Evolutionary conservation across 192 early-diverging fungal genomes (phyloP).

Genomic region (Funneliformis geosporum): DNA sequence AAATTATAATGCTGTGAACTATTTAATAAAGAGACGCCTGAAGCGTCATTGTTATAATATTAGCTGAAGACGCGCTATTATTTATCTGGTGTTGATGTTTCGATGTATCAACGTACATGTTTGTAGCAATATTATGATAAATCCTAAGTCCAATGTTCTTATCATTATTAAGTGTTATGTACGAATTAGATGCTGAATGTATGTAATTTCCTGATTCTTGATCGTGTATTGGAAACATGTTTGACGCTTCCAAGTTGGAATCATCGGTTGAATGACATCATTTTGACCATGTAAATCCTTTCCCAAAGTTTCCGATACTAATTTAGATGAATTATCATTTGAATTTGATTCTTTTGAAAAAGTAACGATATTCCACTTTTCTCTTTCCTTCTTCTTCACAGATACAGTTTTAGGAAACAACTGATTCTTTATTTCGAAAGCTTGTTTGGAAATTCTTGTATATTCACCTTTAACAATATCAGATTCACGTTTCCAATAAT

Average conservation of each 20-base stretch:
- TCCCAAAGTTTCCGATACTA: background rate
- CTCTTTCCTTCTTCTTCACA: background rate
- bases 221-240: background rate
- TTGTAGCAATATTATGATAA: background rate
- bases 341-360: background rate
- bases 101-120: background rate
- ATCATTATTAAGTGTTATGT: background rate
- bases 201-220: background rate
- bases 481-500: constrained; percentile 3
- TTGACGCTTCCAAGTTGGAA: background rate
- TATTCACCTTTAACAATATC: constrained; percentile 4
- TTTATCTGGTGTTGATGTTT: background rate
- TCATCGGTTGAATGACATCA: background rate
- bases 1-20: background rate
- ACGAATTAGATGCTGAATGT: background rate
- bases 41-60: too few relatives aligned
- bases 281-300: background rate
- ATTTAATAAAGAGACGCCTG: background rate
- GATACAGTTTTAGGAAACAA: background rate
- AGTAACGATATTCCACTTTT: background rate
- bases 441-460: background rate
- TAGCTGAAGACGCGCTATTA: too few relatives aligned
- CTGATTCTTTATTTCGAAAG: background rate
- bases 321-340: background rate
- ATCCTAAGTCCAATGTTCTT: background rate